Evolutionary conservation across 345 rosid genomes (phyloP).

Genomic region (Gossypium raimondii): DNA sequence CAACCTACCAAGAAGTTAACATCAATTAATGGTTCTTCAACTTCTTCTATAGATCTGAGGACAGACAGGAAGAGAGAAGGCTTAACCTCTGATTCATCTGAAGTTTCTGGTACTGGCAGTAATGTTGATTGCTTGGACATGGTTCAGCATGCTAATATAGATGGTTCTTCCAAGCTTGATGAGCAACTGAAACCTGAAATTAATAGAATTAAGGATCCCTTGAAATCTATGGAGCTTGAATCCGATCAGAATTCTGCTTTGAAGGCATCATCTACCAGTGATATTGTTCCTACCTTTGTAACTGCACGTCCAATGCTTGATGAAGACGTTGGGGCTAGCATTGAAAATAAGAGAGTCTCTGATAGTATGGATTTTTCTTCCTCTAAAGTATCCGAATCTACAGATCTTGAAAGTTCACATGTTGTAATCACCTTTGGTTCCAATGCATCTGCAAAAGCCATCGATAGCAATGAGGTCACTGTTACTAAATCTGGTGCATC

Average conservation of each 20-base stretch:
- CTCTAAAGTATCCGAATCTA: constrained; percentile 27
- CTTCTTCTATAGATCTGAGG: constrained; percentile 30
- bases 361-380: constrained; percentile 25
- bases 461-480: constrained; percentile 12
- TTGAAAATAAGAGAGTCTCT: constrained; percentile 22
- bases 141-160: constrained; percentile 14
- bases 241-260: constrained; percentile 23
- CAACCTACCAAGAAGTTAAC: constrained; percentile 25
- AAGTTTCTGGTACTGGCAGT: constrained; percentile 27
- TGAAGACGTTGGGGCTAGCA: constrained; percentile 24
- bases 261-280: constrained; percentile 8
- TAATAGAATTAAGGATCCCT: constrained; percentile 20
- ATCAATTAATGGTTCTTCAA: constrained; percentile 21
- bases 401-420: constrained; percentile 21
- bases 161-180: constrained; percentile 22
- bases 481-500: constrained; percentile 16
- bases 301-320: constrained; percentile 26
- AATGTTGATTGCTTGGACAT: constrained; percentile 2
- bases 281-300: constrained; percentile 29
- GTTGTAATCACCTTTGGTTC: constrained; percentile 14
- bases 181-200: constrained; percentile 27
- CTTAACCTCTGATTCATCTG: constrained; percentile 26
- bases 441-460: constrained; percentile 17
- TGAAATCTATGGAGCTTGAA: constrained; percentile 23
- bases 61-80: constrained; percentile 29